A percentile compares a stretch with the other conserved stretches of the same genome.
phyloP scores from a whole-genome alignment of 2,329 filamentous ascomycete species.

The Fusarium fujikuroi region DNA sequence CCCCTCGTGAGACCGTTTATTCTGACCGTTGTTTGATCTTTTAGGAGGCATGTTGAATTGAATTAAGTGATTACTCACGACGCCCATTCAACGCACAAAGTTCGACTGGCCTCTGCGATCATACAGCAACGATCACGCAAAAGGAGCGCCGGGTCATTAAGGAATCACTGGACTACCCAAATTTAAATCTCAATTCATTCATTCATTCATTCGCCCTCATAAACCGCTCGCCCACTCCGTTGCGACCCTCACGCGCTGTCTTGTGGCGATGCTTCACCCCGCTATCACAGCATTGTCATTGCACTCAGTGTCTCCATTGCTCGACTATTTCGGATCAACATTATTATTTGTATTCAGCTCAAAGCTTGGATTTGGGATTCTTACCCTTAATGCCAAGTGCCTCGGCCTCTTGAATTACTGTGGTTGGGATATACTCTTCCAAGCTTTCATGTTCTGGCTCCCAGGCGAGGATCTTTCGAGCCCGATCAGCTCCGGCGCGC shows the following conservation, averaged over 20 bases:
- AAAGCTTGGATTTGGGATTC: background rate
- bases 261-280: too few relatives aligned
- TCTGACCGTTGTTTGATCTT: background rate
- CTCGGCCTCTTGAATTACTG: slow-evolving; percentile 38
- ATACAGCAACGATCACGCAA: too few relatives aligned
- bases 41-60: slow-evolving; percentile 8
- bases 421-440: slow-evolving; percentile 51
- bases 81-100: rapidly evolving
- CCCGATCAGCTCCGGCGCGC: slow-evolving; percentile 60
- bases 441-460: slow-evolving; percentile 58
- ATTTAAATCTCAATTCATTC: too few relatives aligned
- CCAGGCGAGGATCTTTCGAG: slow-evolving; percentile 64
- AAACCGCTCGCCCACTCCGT: too few relatives aligned
- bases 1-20: slow-evolving; percentile 6
- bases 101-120: too few relatives aligned
- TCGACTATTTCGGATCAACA: background rate
- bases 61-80: background rate
- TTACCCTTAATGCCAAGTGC: slow-evolving; percentile 15
- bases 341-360: background rate
- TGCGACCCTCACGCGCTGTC: too few relatives aligned
- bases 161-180: too few relatives aligned
- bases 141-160: too few relatives aligned
- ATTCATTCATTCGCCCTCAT: too few relatives aligned
- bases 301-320: background rate
- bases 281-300: background rate